Evolutionary conservation across 192 early-diverging fungal genomes (phyloP).

Genomic region (Blastocladiella britannica): DNA sequence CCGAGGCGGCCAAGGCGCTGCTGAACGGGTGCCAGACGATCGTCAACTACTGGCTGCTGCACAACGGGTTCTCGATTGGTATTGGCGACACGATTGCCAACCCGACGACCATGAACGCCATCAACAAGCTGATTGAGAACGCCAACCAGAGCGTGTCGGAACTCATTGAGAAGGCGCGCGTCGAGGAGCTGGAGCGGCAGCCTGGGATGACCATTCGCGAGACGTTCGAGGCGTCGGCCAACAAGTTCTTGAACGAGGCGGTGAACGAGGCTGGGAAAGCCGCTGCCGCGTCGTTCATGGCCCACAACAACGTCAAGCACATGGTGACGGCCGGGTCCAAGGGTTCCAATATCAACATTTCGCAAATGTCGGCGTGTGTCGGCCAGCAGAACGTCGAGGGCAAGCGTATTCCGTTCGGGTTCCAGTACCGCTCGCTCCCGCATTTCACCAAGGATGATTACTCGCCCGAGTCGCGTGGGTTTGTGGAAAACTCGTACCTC

Average conservation of each 20-base stretch:
- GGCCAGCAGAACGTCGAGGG: conserved; percentile 99
- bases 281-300: conserved; percentile 58
- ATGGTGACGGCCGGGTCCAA: conserved; percentile 95
- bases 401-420: conserved; percentile 91
- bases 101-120: conserved; percentile 47
- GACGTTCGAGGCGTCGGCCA: conserved; percentile 76
- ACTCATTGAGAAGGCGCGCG: conserved; percentile 61
- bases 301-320: conserved; percentile 87
- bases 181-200: conserved; percentile 54
- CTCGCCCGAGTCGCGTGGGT: conserved; percentile 70
- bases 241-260: conserved; percentile 65
- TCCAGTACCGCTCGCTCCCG: conserved; percentile 84
- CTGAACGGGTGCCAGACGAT: conserved; percentile 82
- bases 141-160: conserved; percentile 59
- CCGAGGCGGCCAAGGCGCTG: conserved; percentile 66
- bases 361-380: conserved; percentile 97
- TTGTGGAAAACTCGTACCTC: conserved; percentile 75
- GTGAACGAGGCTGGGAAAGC: conserved; percentile 79
- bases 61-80: conserved; percentile 88
- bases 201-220: conserved; percentile 86
- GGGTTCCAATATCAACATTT: conserved; percentile 86
- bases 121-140: conserved; percentile 51
- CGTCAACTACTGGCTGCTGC: conserved; percentile 87
- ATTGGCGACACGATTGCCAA: conserved; percentile 97
- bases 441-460: conserved; percentile 96